Percentiles rank a stretch among this genome's conserved stretches.
phyloP scores from a whole-genome alignment of 441 rosid genomes.

The Mallotus repandus region DNA sequence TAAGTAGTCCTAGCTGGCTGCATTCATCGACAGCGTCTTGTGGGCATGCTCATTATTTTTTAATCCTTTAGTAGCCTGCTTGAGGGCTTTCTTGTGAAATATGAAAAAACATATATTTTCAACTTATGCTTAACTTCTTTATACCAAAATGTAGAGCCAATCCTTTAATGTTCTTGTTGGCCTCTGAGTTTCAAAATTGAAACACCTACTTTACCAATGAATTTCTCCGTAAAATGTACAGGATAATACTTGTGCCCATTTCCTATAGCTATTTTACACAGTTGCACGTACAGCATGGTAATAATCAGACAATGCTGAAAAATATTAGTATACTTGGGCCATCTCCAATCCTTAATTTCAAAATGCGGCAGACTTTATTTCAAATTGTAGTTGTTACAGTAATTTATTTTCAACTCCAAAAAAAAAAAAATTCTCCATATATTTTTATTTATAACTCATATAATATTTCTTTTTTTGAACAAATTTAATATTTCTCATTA shows the following conservation, averaged over 20 bases:
- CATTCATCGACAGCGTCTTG: neutral
- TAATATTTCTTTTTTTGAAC: too few relatives aligned
- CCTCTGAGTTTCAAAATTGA: neutral
- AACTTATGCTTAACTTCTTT: neutral
- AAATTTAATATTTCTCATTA: too few relatives aligned
- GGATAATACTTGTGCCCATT: neutral
- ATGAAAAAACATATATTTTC: neutral
- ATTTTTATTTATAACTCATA: too few relatives aligned
- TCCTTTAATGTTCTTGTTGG: conserved; percentile 9
- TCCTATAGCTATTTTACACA: neutral
- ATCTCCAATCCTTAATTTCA: too few relatives aligned
- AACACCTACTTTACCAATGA: neutral
- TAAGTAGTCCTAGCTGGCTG: conserved; percentile 5
- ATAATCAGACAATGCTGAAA: neutral
- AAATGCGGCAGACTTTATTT: too few relatives aligned
- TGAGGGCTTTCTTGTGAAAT: neutral
- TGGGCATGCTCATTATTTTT: neutral
- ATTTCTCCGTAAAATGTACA: too few relatives aligned
- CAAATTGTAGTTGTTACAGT: too few relatives aligned
- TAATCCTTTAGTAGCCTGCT: neutral
- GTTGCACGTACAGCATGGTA: neutral
- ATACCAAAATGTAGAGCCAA: neutral
- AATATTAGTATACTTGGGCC: neutral
- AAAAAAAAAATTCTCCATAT: too few relatives aligned
- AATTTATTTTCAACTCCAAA: too few relatives aligned